Evolutionary conservation across 805 yeast genomes (phyloP), one percentile per base, ranked within the genome.

Genomic region (Maudiozyma barnettii): DNA sequence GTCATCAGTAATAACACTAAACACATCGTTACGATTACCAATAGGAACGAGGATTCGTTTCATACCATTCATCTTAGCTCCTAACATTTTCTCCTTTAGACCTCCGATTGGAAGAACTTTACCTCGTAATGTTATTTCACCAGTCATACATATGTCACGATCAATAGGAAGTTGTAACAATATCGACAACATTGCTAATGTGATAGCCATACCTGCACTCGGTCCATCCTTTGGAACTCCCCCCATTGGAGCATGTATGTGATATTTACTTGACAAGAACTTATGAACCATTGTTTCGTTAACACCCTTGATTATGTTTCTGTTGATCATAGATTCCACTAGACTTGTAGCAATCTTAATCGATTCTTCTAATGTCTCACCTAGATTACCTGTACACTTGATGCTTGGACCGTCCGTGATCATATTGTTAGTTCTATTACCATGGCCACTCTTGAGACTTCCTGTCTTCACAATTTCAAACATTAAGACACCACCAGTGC

Each of bases 311-410:
- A 67, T 60, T n/a, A 70, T 42, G 36, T 68, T 63, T 7, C 49
- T 29, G 45, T 68, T 61, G 16, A 75, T 60, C 26, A 85, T 89
- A 4, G 97, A 84, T 67, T 87, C 90, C 1, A 98, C 95, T 61
- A 93, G 82, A 45, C 84, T 77, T 2, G 91, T 82, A 5, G 93
- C 93, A 52, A 89, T 84, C 58, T 83, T 79, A 23, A 88, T 89
- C 49, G 96, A 85, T 69, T 91, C 99, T 61, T 88, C 87, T 95
- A 91, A 89, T 36, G 90, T 96, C 56, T 89, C 96, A 54, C 95
- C 96, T 54, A 93, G 75, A 62, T 88, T 91, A 54, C 99, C 99
- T 2, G 99, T 93, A 43, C 88, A 78, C 50, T 81, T 81, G 45
- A 84, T 65, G 39, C 69, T 64, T 14, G 88, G 78, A 5, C 63